Percentiles rank a stretch among this genome's conserved stretches.
These are phyloP conservation scores for Fusarium sp. DNA, from an alignment of 2,329 filamentous ascomycete species.

Conservation along the genomic window DNA sequence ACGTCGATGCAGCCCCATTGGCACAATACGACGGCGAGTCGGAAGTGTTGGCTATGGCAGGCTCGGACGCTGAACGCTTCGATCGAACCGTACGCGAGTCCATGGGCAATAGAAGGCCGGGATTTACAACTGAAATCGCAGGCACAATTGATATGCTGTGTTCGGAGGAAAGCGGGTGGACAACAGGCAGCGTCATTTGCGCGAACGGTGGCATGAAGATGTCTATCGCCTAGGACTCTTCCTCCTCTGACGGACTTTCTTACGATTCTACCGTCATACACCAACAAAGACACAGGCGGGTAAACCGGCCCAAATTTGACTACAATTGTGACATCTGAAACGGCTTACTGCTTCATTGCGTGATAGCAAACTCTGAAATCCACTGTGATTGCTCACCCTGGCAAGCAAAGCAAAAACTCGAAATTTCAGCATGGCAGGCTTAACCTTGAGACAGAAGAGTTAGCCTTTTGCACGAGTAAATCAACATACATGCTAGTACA, in stretches of 20 bases:
- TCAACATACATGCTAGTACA: background rate
- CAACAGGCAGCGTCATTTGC: constrained; percentile 79
- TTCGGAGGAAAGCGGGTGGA: constrained; percentile 76
- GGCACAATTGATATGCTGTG: constrained; percentile 81
- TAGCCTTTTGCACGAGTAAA: background rate
- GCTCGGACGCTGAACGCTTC: constrained; percentile 53
- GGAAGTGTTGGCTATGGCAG: constrained; percentile 51
- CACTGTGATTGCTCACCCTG: background rate
- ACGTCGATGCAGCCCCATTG: constrained; percentile 56
- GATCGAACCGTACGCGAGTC: constrained; percentile 53
- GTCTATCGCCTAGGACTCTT: constrained; percentile 52
- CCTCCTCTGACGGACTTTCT: background rate
- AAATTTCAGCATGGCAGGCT: background rate
- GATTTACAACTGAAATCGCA: constrained; percentile 70
- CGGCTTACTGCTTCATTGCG: constrained; percentile 21
- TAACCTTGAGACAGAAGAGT: no score
- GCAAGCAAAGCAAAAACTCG: background rate
- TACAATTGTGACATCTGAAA: constrained; percentile 21
- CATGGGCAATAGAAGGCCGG: constrained; percentile 55
- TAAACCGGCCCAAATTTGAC: constrained; percentile 2
- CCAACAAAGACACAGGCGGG: constrained; percentile 1
- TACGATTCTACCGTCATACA: background rate
- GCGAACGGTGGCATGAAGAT: constrained; percentile 72
- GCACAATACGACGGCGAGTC: constrained; percentile 54
- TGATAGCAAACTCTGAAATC: constrained; percentile 1